phyloP scores from a whole-genome alignment of 129 eudicot species.

The Heracleum sosnowskyi region DNA sequence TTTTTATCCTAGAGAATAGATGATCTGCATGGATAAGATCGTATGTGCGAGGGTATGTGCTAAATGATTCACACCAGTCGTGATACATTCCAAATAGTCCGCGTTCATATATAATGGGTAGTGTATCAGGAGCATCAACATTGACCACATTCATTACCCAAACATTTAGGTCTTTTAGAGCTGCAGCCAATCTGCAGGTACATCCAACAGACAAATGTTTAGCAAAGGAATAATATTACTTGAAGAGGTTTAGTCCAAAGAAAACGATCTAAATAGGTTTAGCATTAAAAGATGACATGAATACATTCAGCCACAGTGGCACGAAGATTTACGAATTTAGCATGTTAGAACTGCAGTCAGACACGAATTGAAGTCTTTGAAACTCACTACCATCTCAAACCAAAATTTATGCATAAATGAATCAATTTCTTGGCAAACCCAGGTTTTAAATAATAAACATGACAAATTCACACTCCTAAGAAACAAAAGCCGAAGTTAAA shows the following conservation, averaged over 20 bases:
- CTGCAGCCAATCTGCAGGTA: slow-evolving; percentile 35
- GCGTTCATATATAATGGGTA: slow-evolving; percentile 32
- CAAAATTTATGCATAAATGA: no score
- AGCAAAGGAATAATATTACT: background rate
- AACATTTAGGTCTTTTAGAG: slow-evolving; percentile 22
- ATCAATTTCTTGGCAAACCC: no score
- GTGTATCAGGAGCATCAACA: slow-evolving; percentile 25
- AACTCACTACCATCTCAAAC: no score
- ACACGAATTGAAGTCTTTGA: no score
- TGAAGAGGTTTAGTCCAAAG: background rate
- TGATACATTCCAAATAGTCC: slow-evolving; percentile 37
- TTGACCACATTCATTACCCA: slow-evolving; percentile 42
- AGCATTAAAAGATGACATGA: background rate
- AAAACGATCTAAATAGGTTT: background rate
- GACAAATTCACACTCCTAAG: no score
- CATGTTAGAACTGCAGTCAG: no score
- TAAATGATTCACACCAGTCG: slow-evolving; percentile 38
- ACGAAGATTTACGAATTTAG: no score
- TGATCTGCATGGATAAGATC: slow-evolving; percentile 38
- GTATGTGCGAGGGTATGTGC: slow-evolving; percentile 30
- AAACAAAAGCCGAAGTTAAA: no score
- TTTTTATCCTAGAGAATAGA: slow-evolving; percentile 30
- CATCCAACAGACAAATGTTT: background rate
- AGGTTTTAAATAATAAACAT: no score
- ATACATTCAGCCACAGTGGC: background rate